phyloP scores from a whole-genome alignment of 805 yeast genomes.

The Saturnispora halmiae region DNA sequence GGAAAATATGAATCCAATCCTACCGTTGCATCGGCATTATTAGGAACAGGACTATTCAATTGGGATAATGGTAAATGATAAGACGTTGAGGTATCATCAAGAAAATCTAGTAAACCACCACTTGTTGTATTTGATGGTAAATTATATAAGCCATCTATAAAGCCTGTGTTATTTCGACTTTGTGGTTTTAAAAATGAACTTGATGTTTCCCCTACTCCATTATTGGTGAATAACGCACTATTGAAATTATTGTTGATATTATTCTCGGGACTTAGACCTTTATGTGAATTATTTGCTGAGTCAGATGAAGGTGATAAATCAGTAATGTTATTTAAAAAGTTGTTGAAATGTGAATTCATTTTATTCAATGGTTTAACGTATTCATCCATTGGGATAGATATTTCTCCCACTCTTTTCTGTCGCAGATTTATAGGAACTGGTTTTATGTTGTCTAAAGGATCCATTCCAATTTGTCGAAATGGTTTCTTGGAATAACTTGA shows the following conservation, averaged over 20 bases:
- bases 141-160: conserved; percentile 13
- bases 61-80: background rate
- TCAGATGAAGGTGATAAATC: conserved; percentile 12
- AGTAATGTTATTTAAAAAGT: conserved; percentile 20
- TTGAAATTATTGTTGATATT: background rate
- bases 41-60: background rate
- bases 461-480: conserved; percentile 26
- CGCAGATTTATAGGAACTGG: conserved; percentile 17
- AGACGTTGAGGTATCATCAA: conserved; percentile 16
- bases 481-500: conserved; percentile 16
- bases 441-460: conserved; percentile 17
- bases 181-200: background rate
- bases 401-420: conserved; percentile 26
- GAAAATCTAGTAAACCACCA: conserved; percentile 28
- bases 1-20: conserved; percentile 28
- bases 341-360: conserved; percentile 28
- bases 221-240: background rate
- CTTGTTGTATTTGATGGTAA: conserved; percentile 19
- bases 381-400: conserved; percentile 28
- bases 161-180: background rate
- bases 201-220: too few relatives aligned
- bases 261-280: conserved; percentile 9
- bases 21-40: background rate
- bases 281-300: conserved; percentile 6
- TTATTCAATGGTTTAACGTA: conserved; percentile 30